Conservation (phyloP, 306 rosid species). For the Datisca glomerata region DNA sequence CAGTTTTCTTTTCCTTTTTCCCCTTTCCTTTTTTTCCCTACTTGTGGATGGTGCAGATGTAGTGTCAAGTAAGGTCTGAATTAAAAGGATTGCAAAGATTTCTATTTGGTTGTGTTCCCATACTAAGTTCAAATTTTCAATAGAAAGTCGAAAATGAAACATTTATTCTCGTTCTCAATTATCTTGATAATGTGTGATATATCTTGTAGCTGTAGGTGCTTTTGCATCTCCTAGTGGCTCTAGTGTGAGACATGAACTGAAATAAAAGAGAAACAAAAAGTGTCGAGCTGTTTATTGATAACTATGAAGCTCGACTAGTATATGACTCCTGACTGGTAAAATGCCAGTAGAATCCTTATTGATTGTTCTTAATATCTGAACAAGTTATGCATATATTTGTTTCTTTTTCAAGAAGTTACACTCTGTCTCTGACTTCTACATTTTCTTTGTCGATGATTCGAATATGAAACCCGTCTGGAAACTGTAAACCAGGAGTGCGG, state of each 20-base stretch:
- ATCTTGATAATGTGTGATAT: too few relatives aligned
- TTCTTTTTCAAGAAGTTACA: not conserved
- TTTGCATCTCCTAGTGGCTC: not conserved
- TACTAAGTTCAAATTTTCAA: not conserved
- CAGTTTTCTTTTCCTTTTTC: not conserved
- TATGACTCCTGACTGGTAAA: not conserved
- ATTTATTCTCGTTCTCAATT: not conserved
- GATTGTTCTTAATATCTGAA: not conserved
- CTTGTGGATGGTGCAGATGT: conserved; percentile 5
- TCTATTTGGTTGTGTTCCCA: not conserved
- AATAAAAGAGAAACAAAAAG: not conserved
- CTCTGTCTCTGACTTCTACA: not conserved
- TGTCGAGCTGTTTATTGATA: not conserved
- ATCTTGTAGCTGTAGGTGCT: not conserved
- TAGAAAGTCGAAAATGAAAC: not conserved
- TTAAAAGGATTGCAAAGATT: not conserved
- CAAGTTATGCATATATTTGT: not conserved
- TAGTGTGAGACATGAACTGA: not conserved
- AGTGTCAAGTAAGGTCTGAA: too few relatives aligned
- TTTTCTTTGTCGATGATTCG: not conserved
- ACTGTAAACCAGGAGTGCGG: conserved; percentile 27
- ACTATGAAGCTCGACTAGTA: too few relatives aligned
- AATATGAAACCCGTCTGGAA: conserved; percentile 21
- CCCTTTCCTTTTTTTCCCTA: not conserved
- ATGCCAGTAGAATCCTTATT: not conserved